Evolutionary conservation across 225 moss, liverwort and hornwort genomes (phyloP), one percentile per base, ranked within the genome.

Genomic region (Sphagnum tenellum): DNA sequence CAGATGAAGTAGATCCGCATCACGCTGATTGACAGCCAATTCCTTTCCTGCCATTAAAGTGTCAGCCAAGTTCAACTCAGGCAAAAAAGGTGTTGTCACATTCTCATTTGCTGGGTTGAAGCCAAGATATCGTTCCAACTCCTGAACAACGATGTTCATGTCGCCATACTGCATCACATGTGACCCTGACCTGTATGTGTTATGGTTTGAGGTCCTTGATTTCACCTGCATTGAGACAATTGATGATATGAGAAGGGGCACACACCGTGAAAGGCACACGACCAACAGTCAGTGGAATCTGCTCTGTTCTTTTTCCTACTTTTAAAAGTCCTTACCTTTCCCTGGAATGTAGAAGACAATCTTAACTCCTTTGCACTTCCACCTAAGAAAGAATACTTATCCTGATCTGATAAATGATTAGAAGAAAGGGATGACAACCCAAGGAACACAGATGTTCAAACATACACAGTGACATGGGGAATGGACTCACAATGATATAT

Each of bases 401-500:
- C 2, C 13, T 4, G 4, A 11, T 56, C 56, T 56, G 2, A 2
- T 12, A 4, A 5, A 54, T 49, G 7, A 8, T 9, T 12, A 4
- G 10, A 29, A 66, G 7, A 8, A 8, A 50, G 2, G 12, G 47
- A 59, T 7, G 49, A 9, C 9, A 10, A 12, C 29, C 6, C n/a
- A 12, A 29, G 29, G 29, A 29, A 13, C 55, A 4, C 9, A 9
- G 2, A 5, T 2, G 3, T 14, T 48, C 53, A 2, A 5, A 57
- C 13, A 12, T 58, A 44, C 29, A 9, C 46, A 0, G 5, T 7
- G 59, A 10, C 29, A 29, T 29, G 29, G 29, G 29, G 29, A 29
- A 29, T 29, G 29, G 29, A 73, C 92, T 90, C 81, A 96, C 96
- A 66, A 93, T 98, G 55, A 74, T 63, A 63, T 93, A 98, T 58